Evolutionary conservation across 108 stramenopile genomes (phyloP), one percentile per base, ranked within the genome.

Genomic region (Nitzschia putrida): DNA sequence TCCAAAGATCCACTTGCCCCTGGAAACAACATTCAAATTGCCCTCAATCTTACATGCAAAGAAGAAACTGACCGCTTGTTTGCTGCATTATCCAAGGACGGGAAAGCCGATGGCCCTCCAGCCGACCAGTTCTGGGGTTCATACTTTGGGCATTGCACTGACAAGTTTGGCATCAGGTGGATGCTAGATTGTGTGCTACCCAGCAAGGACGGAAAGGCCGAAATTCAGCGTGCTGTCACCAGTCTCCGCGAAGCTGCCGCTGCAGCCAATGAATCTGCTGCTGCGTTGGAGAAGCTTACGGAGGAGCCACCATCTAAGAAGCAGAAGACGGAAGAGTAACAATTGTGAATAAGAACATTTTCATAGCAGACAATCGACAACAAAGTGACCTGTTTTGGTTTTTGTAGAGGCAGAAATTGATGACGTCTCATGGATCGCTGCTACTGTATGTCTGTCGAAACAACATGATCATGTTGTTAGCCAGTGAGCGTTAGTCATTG

Each of bases 101-200:
- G 69, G 1, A 60, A 14, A 1, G 69, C 42, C 11, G 16, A 12
- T 16, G 39, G 34, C 38, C 39, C 69, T n/a, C 21, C 52, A 13
- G n/a, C 13, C 13, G 51, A 70, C 18, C 13, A 21, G 25, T 70
- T 58, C 26, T 70, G 69, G 69, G 69, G 69, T 7, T 59, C 69
- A 12, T 70, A 70, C 12, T 24, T 14, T 44, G 69, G 69, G 5
- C 9, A 10, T 49, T 70, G 45, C 5, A 60, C 39, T 10, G 69
- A 70, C 49, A 40, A 59, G 24, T 70, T 70, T 70, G 69, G 69
- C 20, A 60, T 70, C 34, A 22, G 12, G 13, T 70, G 69, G 69
- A 60, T 70, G 69, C 41, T 70, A 42, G 69, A 70, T 49, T 29
- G 16, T 13, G 12, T 44, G 14, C 25, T 13, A 13, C 22, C 55